phyloP scores from a whole-genome alignment of 768 basidiomycete genomes.

The Suillus occidentalis region DNA sequence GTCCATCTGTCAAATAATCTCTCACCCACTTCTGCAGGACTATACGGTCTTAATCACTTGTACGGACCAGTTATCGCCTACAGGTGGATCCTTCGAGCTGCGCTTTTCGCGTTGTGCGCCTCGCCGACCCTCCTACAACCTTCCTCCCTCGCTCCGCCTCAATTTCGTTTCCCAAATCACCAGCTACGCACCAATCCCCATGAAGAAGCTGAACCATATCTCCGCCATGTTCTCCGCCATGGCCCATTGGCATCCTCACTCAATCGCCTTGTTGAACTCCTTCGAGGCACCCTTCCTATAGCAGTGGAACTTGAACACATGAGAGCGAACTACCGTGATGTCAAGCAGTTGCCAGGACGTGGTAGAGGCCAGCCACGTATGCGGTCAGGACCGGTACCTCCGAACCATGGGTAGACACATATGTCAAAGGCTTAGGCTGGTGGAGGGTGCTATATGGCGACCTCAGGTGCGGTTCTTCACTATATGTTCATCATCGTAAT shows the following conservation, averaged over 20 bases:
- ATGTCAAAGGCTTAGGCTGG: conserved; percentile 82
- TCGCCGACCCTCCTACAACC: conserved; percentile 10
- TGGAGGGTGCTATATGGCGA: conserved; percentile 74
- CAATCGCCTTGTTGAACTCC: conserved; percentile 62
- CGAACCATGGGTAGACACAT: conserved; percentile 52
- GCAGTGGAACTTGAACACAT: conserved; percentile 63
- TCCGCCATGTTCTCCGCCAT: conserved; percentile 71
- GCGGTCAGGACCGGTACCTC: conserved; percentile 12
- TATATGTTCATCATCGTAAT: not conserved
- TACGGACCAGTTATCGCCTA: conserved; percentile 68
- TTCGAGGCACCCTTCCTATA: conserved; percentile 78
- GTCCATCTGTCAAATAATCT: not conserved
- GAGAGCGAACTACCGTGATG: conserved; percentile 39
- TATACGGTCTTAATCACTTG: conserved; percentile 80
- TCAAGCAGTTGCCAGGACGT: conserved; percentile 11
- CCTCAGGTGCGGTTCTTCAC: conserved; percentile 47
- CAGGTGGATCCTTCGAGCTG: conserved; percentile 71
- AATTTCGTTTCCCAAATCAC: conserved; percentile 31
- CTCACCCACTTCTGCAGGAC: conserved; percentile 42
- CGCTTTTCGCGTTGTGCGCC: conserved; percentile 58
- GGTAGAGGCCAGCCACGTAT: conserved; percentile 22
- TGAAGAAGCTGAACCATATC: conserved; percentile 70
- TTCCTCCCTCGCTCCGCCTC: conserved; percentile 26
- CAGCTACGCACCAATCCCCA: conserved; percentile 62
- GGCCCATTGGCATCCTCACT: conserved; percentile 65